Conservation (phyloP, 2,329 filamentous ascomycete species). For the Nannizziopsis arthrosporioides region DNA sequence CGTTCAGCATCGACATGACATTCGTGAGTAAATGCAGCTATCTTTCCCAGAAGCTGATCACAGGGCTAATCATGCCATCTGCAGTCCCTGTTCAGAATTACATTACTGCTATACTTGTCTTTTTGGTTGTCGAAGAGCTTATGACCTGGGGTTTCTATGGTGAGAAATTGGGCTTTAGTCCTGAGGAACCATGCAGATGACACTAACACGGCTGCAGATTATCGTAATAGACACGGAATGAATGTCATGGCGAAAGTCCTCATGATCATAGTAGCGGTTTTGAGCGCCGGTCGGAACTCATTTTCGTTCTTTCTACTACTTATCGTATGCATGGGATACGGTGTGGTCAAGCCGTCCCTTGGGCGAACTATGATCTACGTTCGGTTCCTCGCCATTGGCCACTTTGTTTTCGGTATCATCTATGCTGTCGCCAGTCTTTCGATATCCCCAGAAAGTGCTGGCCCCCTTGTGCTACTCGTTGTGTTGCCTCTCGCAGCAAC, state of each 20-base stretch:
- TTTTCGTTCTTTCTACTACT: slow-evolving; percentile 97
- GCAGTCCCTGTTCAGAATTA: slow-evolving; percentile 93
- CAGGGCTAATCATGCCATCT: slow-evolving; percentile 24
- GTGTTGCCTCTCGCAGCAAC: slow-evolving; percentile 86
- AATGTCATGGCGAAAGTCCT: slow-evolving; percentile 73
- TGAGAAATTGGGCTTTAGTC: slow-evolving; percentile 29
- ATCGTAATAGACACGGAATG: slow-evolving; percentile 77
- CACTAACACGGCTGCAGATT: slow-evolving; percentile 51
- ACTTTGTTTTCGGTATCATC: slow-evolving; percentile 89
- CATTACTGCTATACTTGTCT: slow-evolving; percentile 91
- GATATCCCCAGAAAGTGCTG: slow-evolving; percentile 78
- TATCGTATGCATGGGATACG: slow-evolving; percentile 99
- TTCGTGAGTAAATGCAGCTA: slow-evolving; percentile 44
- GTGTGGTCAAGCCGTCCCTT: slow-evolving; percentile 86
- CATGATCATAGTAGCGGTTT: slow-evolving; percentile 78
- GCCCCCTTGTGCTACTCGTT: slow-evolving; percentile 81
- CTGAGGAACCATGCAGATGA: background rate
- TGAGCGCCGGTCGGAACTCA: slow-evolving; percentile 89
- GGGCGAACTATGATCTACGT: slow-evolving; percentile 92
- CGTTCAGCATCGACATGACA: slow-evolving; percentile 85
- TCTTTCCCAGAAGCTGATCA: background rate
- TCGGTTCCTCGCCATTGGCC: slow-evolving; percentile 75
- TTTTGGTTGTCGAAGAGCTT: slow-evolving; percentile 88
- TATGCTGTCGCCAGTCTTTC: slow-evolving; percentile 84
- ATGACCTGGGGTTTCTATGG: slow-evolving; percentile 98